A percentile compares a stretch with the other conserved stretches of the same genome.
These are phyloP conservation scores for Breviolum minutum DNA, from an alignment of 73 alveolate genomes.

Conservation along the genomic window DNA sequence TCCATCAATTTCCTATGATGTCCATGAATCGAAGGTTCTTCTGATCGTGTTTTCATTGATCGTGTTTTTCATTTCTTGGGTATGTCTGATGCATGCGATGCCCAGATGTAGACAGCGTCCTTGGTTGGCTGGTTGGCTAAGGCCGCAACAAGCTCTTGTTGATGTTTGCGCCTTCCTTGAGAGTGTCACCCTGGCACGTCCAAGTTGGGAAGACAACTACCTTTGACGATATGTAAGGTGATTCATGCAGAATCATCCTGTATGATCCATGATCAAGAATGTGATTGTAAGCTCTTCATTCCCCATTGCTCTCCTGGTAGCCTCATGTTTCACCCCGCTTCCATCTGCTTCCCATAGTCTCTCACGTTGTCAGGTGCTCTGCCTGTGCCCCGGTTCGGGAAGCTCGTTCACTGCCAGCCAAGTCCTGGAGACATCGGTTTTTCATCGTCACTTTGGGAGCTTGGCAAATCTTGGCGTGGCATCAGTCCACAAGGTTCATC, in stretches of 20 bases:
- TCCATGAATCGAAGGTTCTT: too few relatives aligned
- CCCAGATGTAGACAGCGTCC: not conserved
- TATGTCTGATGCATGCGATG: too few relatives aligned
- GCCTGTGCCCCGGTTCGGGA: conserved; percentile 97
- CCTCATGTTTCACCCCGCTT: not conserved
- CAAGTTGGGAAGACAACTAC: not conserved
- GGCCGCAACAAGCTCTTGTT: conserved; percentile 96
- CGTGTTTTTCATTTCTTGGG: too few relatives aligned
- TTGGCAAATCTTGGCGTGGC: not conserved
- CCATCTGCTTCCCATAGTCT: not conserved
- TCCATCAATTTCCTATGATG: too few relatives aligned
- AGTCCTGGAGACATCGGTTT: conserved; percentile 65
- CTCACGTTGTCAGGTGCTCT: not conserved
- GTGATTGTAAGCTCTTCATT: too few relatives aligned
- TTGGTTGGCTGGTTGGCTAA: not conserved
- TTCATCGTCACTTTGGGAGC: not conserved
- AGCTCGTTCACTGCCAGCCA: conserved; percentile 98
- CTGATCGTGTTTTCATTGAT: too few relatives aligned
- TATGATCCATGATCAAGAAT: too few relatives aligned
- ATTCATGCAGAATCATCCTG: too few relatives aligned
- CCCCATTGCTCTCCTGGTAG: too few relatives aligned
- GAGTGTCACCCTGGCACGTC: conserved; percentile 96
- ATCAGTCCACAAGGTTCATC: conserved; percentile 97
- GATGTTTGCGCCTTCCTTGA: conserved; percentile 98
- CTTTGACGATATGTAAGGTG: too few relatives aligned